Conservation (phyloP, 2,329 filamentous ascomycete species). For the Aureobasidium namibiae region DNA sequence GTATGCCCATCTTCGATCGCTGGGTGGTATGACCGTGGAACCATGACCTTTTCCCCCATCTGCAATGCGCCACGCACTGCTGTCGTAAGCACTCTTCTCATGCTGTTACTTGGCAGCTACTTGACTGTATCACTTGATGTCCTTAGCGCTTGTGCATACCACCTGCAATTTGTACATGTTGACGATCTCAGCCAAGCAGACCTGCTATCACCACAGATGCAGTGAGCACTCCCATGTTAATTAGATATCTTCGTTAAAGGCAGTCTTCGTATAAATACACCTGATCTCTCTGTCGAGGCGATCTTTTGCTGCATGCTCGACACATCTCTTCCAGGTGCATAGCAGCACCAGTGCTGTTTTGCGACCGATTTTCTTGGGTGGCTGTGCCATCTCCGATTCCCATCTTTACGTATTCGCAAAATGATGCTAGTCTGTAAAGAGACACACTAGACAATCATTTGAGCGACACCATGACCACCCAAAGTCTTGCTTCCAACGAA, state of each 20-base stretch:
- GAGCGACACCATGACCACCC: constrained; percentile 84
- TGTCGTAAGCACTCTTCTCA: background rate
- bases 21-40: background rate
- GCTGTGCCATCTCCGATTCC: background rate
- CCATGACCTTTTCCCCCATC: background rate
- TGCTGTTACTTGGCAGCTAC: background rate
- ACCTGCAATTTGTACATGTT: no score
- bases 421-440: background rate
- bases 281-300: no score
- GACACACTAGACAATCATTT: constrained; percentile 80
- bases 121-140: background rate
- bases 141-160: background rate
- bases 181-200: background rate
- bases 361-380: background rate
- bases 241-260: background rate
- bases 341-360: background rate
- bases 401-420: background rate
- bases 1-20: background rate
- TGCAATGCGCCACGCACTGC: background rate
- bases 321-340: background rate
- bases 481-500: constrained; percentile 94
- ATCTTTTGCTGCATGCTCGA: background rate
- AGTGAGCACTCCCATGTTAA: background rate
- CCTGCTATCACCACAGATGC: background rate
- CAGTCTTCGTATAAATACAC: background rate